Base-by-base conservation (phyloP, 2,329 filamentous ascomycete genomes). In the Apiospora saccharicola region DNA sequence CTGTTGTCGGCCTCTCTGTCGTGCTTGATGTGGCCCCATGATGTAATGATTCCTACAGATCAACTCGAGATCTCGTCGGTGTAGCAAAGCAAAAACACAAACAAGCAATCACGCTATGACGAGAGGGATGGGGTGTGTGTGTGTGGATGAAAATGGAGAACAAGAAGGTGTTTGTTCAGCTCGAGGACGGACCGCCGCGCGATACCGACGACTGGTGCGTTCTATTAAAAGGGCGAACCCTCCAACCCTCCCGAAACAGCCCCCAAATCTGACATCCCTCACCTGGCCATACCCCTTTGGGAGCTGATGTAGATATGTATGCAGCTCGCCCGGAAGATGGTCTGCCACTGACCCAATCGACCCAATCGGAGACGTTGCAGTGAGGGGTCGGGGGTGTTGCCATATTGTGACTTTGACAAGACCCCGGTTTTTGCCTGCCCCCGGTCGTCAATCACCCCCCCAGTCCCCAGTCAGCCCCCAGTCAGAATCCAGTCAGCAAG, bases 341-440 rank as follows among this genome's bases (percentile, higher is more conserved):
- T 12, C 34, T 41, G 57, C 57, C 57, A 64, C 37, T 41, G 57
- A 19, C 57, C 57, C 19, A 64, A 41, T 41, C 57, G 57, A 64
- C 34, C 57, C 57, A 64, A 41, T 64, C 57, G 57, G 57, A 64
- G 34, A 37, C 3, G 34, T 64, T 64, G 57, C 57, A 64, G 34
- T 41, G 57, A 64, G 57, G 57, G 57, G 57, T 64, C 22, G 30
- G 57, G 57, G 19, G 16, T 30, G 53, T 64, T 22, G 53, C 53
- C 19, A 51, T 51, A 51, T 51, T 51, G 51, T 22, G 26, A 61
- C 16, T 61, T 61, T 61, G 53, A 37, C 34, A 14, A 14, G 30
- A 64, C 57, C 34, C 57, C 57, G 57, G 57, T 64, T 41, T 64
- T 41, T 41, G 22, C 51, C 51, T 57, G 53, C 26, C 53, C 16